Conservation (phyloP, 306 rosid genomes). For the Leucaena leucocephala region DNA sequence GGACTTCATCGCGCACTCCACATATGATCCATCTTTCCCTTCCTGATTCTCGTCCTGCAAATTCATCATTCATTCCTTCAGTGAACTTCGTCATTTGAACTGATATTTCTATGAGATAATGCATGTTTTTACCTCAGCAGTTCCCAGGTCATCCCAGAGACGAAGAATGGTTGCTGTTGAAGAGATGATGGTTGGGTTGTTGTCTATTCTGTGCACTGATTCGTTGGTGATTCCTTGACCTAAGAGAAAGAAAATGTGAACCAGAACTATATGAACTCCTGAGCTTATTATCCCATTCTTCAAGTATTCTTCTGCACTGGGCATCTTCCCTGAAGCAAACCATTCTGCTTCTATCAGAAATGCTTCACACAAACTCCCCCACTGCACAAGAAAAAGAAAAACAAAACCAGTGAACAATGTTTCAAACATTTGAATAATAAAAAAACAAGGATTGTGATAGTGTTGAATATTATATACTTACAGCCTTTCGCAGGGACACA, state of each 20-base stretch:
- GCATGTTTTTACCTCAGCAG: slow-evolving; percentile 47
- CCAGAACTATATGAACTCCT: slow-evolving; percentile 54
- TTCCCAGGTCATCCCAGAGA: slow-evolving; percentile 83
- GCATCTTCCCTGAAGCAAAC: slow-evolving; percentile 54
- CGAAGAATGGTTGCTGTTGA: slow-evolving; percentile 62
- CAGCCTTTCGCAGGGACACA: slow-evolving; percentile 38
- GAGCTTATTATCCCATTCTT: slow-evolving; percentile 63
- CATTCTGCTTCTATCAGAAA: slow-evolving; percentile 73
- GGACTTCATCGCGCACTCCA: slow-evolving; percentile 36
- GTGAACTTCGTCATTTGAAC: too few relatives aligned
- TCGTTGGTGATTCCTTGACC: slow-evolving; percentile 48
- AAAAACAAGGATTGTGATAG: background rate
- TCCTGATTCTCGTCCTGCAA: slow-evolving; percentile 59
- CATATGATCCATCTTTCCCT: slow-evolving; percentile 52
- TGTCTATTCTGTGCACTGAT: slow-evolving; percentile 44
- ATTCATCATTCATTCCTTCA: background rate
- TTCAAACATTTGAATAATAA: background rate
- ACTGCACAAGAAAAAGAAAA: background rate
- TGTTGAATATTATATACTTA: slow-evolving; percentile 6
- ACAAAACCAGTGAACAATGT: too few relatives aligned
- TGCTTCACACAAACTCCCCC: slow-evolving; percentile 45
- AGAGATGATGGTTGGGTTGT: slow-evolving; percentile 44
- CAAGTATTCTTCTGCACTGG: slow-evolving; percentile 61
- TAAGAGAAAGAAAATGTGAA: slow-evolving; percentile 60
- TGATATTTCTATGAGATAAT: too few relatives aligned